Conservation (phyloP, 441 rosid genomes). For the Aleurites moluccanus region DNA sequence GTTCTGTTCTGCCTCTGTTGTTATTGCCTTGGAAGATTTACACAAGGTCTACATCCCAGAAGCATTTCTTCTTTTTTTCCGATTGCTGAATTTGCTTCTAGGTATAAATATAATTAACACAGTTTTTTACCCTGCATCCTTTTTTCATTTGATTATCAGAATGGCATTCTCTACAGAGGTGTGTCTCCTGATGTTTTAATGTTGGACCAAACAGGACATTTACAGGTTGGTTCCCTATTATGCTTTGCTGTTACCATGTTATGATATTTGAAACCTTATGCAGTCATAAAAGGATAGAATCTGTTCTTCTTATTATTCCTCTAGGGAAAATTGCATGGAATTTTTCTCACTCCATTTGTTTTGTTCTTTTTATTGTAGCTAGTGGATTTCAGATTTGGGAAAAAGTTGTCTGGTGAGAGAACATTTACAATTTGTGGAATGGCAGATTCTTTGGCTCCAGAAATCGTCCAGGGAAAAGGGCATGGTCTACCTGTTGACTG, state of each 20-base stretch:
- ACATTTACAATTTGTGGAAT: constrained; percentile 91
- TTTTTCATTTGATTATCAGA: constrained; percentile 54
- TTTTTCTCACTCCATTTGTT: constrained; percentile 2
- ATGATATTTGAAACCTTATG: neutral
- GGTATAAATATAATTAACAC: neutral
- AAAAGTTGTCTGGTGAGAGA: constrained; percentile 65
- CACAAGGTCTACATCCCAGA: constrained; percentile 55
- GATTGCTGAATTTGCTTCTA: constrained; percentile 11
- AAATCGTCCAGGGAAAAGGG: constrained; percentile 88
- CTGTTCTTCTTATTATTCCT: constrained; percentile 6
- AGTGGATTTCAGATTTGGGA: constrained; percentile 89
- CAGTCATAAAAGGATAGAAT: neutral
- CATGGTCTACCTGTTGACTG: constrained; percentile 89
- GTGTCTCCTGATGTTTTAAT: constrained; percentile 78
- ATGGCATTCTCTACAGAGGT: constrained; percentile 81
- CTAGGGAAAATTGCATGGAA: neutral
- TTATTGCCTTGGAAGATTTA: constrained; percentile 72
- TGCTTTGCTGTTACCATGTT: constrained; percentile 14
- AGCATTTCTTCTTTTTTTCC: constrained; percentile 12
- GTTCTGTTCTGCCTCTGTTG: constrained; percentile 76
- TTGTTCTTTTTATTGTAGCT: constrained; percentile 45
- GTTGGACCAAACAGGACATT: constrained; percentile 78
- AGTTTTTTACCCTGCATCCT: constrained; percentile 3
- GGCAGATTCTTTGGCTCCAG: constrained; percentile 89
- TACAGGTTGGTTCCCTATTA: constrained; percentile 54